Base-by-base conservation (phyloP, 352 stramenopile genomes). In the Phytophthora capsici region DNA sequence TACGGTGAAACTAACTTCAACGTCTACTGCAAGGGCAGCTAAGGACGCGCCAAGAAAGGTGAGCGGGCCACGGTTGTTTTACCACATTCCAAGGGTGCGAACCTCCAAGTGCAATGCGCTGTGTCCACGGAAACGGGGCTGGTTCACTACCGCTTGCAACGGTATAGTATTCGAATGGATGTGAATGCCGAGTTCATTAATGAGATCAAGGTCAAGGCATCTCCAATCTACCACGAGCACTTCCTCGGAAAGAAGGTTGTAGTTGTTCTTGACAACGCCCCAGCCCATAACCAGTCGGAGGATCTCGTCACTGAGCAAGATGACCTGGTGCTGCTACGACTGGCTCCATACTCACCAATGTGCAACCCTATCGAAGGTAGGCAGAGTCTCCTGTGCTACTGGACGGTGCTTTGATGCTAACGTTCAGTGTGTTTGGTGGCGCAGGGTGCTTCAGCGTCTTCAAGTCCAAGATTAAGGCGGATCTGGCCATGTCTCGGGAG, bases 1-100 rank as follows among this genome's bases (percentile, higher is more conserved):
- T 49, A 43, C 20, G 51, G 49, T 36, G 37, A 59, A 32, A 50
- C 38, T 2, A 59, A 50, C 17, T 43, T 50, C 38, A 48, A 59
- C 8, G 38, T 59, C 2, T 59, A 57, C 22, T 57, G 50, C 36
- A 57, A 37, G 37, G 10, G 50, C 4, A 12, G 14, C 17, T 22
- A 19, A 10, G 38, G 23, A 1, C 51, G 25, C 7, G 26, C 51
- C 10, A 50, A 59, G 37, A 49, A 34, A 17, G 38, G 37, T 10
- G 12, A 41, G 2, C 23, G 25, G 1, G 51, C 9, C 2, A 48
- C 25, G 0, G 37, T 59, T 5, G 38, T 59, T 6, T 4, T 50
- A 16, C 36, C 13, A 19, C 51, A 23, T 2, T 50, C 40, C 12
- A 59, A 41, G 30, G 51, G 37, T 2, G 34, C 23, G 3, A 58